phyloP scores from a whole-genome alignment of 192 early-diverging fungal species.

The Fimicolochytrium jonesii region DNA sequence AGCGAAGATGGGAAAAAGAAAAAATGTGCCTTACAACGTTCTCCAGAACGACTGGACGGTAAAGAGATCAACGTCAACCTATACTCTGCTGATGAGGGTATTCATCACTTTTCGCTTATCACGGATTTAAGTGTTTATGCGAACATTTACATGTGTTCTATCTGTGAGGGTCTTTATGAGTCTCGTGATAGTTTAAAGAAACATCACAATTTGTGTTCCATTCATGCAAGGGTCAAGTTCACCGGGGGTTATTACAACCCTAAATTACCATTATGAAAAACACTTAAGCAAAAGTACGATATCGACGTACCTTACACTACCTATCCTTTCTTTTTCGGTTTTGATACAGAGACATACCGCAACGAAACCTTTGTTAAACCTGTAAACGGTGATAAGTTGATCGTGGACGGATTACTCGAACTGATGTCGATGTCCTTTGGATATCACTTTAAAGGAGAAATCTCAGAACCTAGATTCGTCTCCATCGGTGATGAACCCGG shows the following conservation, averaged over 20 bases:
- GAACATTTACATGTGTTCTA: no score
- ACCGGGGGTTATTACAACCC: no score
- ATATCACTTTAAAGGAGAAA: background rate
- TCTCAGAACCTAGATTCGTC: background rate
- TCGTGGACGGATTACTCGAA: background rate
- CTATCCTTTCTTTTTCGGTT: background rate
- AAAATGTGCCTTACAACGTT: background rate
- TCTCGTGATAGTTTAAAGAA: no score
- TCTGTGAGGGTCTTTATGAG: no score
- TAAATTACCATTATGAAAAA: no score
- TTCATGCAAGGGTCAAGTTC: no score
- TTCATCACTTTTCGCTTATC: background rate
- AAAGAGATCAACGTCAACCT: no score
- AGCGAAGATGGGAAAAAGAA: no score
- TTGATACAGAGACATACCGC: background rate
- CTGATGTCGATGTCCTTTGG: constrained; percentile 1
- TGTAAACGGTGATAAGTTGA: background rate
- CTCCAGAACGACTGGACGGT: background rate
- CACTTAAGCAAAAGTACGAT: background rate
- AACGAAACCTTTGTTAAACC: background rate
- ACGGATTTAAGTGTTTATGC: no score
- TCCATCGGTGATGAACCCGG: background rate
- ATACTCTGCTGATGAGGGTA: background rate
- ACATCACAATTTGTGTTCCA: no score
- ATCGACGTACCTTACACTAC: constrained; percentile 2